Evolutionary conservation across 306 rosid species (phyloP).

Genomic region (Medicago arabica): DNA sequence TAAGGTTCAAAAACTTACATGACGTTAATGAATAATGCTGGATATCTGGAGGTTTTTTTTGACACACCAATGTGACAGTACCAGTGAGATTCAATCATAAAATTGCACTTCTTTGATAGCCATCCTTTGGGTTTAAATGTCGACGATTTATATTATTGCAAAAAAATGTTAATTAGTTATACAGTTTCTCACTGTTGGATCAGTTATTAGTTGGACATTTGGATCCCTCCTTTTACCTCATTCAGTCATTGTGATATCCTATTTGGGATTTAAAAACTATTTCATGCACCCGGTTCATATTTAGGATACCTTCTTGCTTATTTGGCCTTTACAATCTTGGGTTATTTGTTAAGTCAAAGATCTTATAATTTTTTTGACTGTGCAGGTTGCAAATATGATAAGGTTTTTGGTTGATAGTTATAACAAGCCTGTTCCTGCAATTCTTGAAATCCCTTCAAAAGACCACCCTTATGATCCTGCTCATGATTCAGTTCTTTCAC

Average conservation of each 20-base stretch:
- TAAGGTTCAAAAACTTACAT: slow-evolving; percentile 15
- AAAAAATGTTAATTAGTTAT: slow-evolving; percentile 15
- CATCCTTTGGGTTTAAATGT: slow-evolving; percentile 33
- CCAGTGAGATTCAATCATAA: slow-evolving; percentile 3
- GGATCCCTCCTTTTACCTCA: slow-evolving; percentile 11
- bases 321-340: slow-evolving; percentile 11
- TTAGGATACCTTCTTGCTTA: background rate
- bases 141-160: slow-evolving; percentile 4
- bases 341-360: slow-evolving; percentile 7
- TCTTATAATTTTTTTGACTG: slow-evolving; percentile 10
- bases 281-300: slow-evolving; percentile 11
- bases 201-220: slow-evolving; percentile 15
- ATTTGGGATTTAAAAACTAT: slow-evolving; percentile 9
- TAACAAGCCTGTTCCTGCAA: slow-evolving; percentile 89
- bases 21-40: slow-evolving; percentile 23
- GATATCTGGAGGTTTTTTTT: slow-evolving; percentile 14
- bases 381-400: slow-evolving; percentile 95
- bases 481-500: slow-evolving; percentile 90
- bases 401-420: slow-evolving; percentile 93
- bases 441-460: slow-evolving; percentile 93
- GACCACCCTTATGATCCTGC: slow-evolving; percentile 96
- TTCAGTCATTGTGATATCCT: slow-evolving; percentile 10
- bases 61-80: slow-evolving; percentile 21
- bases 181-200: slow-evolving; percentile 25
- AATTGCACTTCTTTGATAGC: background rate